Base-by-base conservation (phyloP, 1,139 yeast genomes). In the Blastobotrys niveus region DNA sequence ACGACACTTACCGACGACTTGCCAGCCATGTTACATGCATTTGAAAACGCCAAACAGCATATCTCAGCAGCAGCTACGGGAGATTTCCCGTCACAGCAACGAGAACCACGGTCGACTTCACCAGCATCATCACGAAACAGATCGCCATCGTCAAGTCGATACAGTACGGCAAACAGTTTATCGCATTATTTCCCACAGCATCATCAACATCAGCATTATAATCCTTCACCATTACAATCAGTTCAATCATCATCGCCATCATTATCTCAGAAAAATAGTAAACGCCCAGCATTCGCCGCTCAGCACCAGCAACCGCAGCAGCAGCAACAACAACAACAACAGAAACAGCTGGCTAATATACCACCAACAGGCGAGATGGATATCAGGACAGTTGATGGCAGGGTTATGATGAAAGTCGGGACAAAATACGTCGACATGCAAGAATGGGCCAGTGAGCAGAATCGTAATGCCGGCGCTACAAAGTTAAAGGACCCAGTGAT, bases 341-440 rank as follows among this genome's bases (percentile, higher is more conserved):
- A 24, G 12, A 8, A 8, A 8, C 27, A 24, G 12, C 10, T 8
- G 8, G 10, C 27, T 21, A 35, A 17, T 15, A n/a, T 12, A 8
- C 6, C 37, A 6, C 15, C 37, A 17, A 8, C 38, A 15, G 5
- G 14, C 7, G 32, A 21, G 3, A 52, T 5, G 43, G 54, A 61
- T 21, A 63, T 62, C 14, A 54, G 55, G 38, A 59, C 55, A 57
- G 46, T 61, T 30, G 54, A 52, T 42, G 55, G 56, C 41, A 54
- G 65, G 12, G 54, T 62, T 56, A 59, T 61, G 61, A 63, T 62
- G 26, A 46, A 53, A 34, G 58, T 57, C 3, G 57, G 52, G 10
- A 52, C 51, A 9, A 48, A 51, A 15, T 56, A 42, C 43, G 53
- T 56, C 22, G 65, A 62, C 48, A 61, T 62, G 65, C 65, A 62